A percentile compares a stretch with the other conserved stretches of the same genome.
Conservation (phyloP, 768 basidiomycete species). For the Mycena alexandri region DNA sequence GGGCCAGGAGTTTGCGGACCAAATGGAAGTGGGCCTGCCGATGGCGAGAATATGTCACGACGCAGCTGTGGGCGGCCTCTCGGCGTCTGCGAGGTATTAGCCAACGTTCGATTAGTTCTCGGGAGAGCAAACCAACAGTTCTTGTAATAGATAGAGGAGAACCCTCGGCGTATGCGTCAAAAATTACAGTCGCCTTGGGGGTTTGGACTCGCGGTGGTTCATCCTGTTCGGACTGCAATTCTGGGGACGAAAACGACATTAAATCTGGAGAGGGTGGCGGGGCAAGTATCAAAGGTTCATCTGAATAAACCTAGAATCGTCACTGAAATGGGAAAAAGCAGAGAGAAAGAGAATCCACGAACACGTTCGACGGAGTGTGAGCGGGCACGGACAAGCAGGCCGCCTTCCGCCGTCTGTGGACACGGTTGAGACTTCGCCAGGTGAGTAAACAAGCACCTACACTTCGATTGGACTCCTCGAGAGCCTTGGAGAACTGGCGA, state of each 20-base stretch:
- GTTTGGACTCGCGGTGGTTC: slow-evolving; percentile 6
- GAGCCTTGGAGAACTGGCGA: slow-evolving; percentile 34
- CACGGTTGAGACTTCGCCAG: not conserved
- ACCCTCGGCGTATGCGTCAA: not conserved
- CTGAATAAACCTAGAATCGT: not conserved
- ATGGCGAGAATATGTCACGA: slow-evolving; percentile 32
- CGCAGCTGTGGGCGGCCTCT: slow-evolving; percentile 19
- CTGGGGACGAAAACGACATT: slow-evolving; percentile 2
- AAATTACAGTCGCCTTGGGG: slow-evolving; percentile 16
- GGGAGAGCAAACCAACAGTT: not conserved
- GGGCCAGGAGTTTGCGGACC: not conserved
- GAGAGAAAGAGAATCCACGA: not conserved
- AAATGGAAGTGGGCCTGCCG: not conserved
- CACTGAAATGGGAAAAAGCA: not conserved
- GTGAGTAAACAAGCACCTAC: not conserved
- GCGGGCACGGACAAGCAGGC: not conserved
- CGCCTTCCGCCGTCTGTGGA: not conserved
- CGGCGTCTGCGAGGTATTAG: slow-evolving; percentile 7
- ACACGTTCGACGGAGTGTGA: slow-evolving; percentile 13
- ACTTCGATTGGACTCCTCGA: slow-evolving; percentile 23
- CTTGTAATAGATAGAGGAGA: slow-evolving; percentile 13
- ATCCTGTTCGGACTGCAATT: slow-evolving; percentile 2
- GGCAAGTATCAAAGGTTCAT: no score
- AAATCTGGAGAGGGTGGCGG: slow-evolving; percentile 6
- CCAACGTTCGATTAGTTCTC: not conserved